Base-by-base conservation (phyloP, 805 yeast genomes). In the Pichia deserticola region DNA sequence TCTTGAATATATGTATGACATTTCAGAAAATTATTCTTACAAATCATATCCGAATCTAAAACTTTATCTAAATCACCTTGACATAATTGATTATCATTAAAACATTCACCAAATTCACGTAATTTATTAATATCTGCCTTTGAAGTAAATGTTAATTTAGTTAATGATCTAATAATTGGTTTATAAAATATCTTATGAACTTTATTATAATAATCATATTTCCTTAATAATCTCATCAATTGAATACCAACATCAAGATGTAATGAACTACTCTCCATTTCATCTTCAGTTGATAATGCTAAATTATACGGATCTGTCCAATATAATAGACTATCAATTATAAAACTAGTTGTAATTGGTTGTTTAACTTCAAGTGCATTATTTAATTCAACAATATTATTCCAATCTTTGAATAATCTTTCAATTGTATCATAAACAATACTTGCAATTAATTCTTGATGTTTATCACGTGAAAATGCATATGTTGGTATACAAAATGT, bases 401-500 rank as follows among this genome's bases (percentile, higher is more conserved):
- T 68, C 66, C 69, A 67, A 32, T 60, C 55, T 38, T 65, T 69
- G 55, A 79, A 78, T 52, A 86, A 64, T 57, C 93, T 71, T 48
- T 71, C 68, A 38, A 86, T 65, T 3, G 86, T 79, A 65, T 85
- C 92, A 5, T 82, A 79, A 33, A 84, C 81, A 30, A 86, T 75
- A 34, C 78, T 67, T 7, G 82, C 75, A 59, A 89, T 67, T 52
- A 82, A 72, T 44, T 73, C 75, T 63, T 88, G 97, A 62, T 89
- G 95, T 15, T 69, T 68, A 0, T 73, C 70, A 58, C 83, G 89
- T 35, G 95, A 85, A 60, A 81, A 85, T 37, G 93, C 82, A 63
- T 86, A 89, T 0, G 86, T 95, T 0, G 97, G 97, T 15, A 90
- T 73, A 62, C 96, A 89, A 60, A 87, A 90, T 9, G 93, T 79